These are phyloP conservation scores for Salmacisia buchloeana DNA, from an alignment of 1,284 basidiomycete species.

Conservation along the genomic window DNA sequence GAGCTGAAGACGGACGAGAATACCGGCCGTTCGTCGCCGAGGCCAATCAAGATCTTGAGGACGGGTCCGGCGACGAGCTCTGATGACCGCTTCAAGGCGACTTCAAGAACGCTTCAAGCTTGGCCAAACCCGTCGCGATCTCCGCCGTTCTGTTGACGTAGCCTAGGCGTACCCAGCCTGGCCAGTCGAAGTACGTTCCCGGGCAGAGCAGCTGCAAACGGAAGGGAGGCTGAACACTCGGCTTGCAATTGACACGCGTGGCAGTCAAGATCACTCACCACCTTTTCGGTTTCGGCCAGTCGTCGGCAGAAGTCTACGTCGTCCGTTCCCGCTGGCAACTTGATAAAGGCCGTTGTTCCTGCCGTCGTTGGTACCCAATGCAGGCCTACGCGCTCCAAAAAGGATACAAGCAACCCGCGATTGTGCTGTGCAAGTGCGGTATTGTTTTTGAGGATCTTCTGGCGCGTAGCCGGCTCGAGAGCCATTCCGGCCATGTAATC, in stretches of 20 bases:
- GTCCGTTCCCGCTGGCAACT: slow-evolving; percentile 2
- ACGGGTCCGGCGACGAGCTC: slow-evolving; percentile 7
- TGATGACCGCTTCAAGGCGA: not conserved
- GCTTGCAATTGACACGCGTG: not conserved
- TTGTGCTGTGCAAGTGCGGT: slow-evolving; percentile 8
- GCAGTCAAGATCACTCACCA: slow-evolving; percentile 6
- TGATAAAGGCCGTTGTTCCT: slow-evolving; percentile 13
- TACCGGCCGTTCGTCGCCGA: slow-evolving; percentile 29
- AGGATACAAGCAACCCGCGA: not conserved
- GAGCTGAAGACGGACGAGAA: slow-evolving; percentile 27
- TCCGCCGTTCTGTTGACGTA: slow-evolving; percentile 8
- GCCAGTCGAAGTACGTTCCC: slow-evolving; percentile 9
- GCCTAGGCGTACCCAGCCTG: slow-evolving; percentile 10
- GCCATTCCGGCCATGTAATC: slow-evolving; percentile 11
- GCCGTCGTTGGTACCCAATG: slow-evolving; percentile 7
- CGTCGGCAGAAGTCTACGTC: slow-evolving; percentile 12
- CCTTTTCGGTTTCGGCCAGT: not conserved
- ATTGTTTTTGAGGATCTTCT: slow-evolving; percentile 7
- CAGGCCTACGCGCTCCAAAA: not conserved
- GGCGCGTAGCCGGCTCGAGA: slow-evolving; percentile 1
- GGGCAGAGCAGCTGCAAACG: slow-evolving; percentile 7
- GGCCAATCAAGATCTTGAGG: slow-evolving; percentile 16
- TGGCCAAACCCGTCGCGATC: not conserved
- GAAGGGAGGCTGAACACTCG: not conserved
- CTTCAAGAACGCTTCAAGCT: not conserved